Percentiles rank a stretch among this genome's conserved stretches.
Conservation (phyloP, 2,329 filamentous ascomycete species). For the Aureobasidium sp. region DNA sequence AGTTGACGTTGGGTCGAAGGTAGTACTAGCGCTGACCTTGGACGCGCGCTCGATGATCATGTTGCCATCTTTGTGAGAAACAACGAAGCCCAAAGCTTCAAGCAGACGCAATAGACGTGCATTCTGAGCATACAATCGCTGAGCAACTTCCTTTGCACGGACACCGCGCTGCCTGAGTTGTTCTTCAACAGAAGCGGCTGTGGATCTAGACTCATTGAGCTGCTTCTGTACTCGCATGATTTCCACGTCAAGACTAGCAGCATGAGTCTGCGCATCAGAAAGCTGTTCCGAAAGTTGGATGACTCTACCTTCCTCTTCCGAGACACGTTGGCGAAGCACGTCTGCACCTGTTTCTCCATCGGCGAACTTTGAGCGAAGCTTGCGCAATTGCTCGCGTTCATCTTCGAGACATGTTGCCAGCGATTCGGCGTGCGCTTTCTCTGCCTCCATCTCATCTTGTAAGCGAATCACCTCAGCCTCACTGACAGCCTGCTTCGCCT, state of each 20-base stretch:
- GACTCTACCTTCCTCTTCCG: slow-evolving; percentile 67
- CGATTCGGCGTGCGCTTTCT: slow-evolving; percentile 40
- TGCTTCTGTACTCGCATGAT: slow-evolving; percentile 62
- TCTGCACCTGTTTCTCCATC: slow-evolving; percentile 81
- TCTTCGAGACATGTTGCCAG: slow-evolving; percentile 52
- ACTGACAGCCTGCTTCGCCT: slow-evolving; percentile 29
- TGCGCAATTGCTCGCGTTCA: slow-evolving; percentile 61
- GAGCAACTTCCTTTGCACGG: slow-evolving; percentile 75
- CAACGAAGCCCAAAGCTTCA: slow-evolving; percentile 77
- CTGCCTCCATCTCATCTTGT: slow-evolving; percentile 39
- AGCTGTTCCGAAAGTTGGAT: slow-evolving; percentile 62
- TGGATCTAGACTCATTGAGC: slow-evolving; percentile 46
- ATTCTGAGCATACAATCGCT: slow-evolving; percentile 74
- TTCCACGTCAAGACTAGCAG: slow-evolving; percentile 70
- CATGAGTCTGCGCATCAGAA: slow-evolving; percentile 66
- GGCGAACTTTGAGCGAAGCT: slow-evolving; percentile 63
- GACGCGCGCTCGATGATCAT: slow-evolving; percentile 70
- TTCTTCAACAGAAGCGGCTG: slow-evolving; percentile 41
- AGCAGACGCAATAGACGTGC: slow-evolving; percentile 76
- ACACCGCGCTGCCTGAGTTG: slow-evolving; percentile 63
- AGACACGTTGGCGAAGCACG: slow-evolving; percentile 64
- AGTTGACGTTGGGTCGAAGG: slow-evolving; percentile 35
- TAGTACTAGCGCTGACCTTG: slow-evolving; percentile 45
- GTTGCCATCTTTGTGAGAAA: slow-evolving; percentile 59
- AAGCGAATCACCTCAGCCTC: slow-evolving; percentile 33